Evolutionary conservation across 805 yeast genomes (phyloP).

Genomic region (Suhomyces kilbournensis): DNA sequence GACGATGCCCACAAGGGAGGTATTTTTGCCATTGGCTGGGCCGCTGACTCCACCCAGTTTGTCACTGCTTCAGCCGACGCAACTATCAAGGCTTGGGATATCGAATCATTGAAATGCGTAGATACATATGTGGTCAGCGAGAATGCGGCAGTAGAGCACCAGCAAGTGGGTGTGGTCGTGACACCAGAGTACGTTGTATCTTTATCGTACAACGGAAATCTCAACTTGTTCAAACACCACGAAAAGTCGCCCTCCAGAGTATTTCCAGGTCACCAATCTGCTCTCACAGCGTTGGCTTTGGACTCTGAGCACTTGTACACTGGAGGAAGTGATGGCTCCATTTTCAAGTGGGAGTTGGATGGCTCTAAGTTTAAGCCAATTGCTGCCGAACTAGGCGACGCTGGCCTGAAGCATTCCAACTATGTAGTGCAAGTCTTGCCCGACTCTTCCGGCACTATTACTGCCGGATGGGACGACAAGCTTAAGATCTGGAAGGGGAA

Average conservation of each 20-base stretch:
- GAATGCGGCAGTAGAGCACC: slow-evolving; percentile 49
- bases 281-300: slow-evolving; percentile 60
- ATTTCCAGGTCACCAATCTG: slow-evolving; percentile 76
- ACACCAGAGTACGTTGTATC: slow-evolving; percentile 60
- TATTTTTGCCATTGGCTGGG: slow-evolving; percentile 75
- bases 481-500: slow-evolving; percentile 42
- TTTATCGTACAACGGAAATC: slow-evolving; percentile 66
- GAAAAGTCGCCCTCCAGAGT: slow-evolving; percentile 32
- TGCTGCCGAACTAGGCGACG: slow-evolving; percentile 31
- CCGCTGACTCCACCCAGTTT: slow-evolving; percentile 50
- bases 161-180: slow-evolving; percentile 76
- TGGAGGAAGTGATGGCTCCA: slow-evolving; percentile 82
- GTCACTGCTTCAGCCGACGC: slow-evolving; percentile 86
- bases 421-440: slow-evolving; percentile 53
- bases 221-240: slow-evolving; percentile 54
- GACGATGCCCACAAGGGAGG: slow-evolving; percentile 69
- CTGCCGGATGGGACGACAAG: slow-evolving; percentile 91
- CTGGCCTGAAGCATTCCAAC: slow-evolving; percentile 56
- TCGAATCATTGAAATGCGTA: slow-evolving; percentile 32
- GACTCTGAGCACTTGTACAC: slow-evolving; percentile 39
- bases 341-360: slow-evolving; percentile 55
- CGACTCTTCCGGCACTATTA: slow-evolving; percentile 28
- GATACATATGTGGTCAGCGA: slow-evolving; percentile 48
- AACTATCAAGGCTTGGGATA: slow-evolving; percentile 63
- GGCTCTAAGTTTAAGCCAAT: slow-evolving; percentile 13